Base-by-base conservation (phyloP, 2,329 filamentous ascomycete species). In the Fusarium beomiforme region DNA sequence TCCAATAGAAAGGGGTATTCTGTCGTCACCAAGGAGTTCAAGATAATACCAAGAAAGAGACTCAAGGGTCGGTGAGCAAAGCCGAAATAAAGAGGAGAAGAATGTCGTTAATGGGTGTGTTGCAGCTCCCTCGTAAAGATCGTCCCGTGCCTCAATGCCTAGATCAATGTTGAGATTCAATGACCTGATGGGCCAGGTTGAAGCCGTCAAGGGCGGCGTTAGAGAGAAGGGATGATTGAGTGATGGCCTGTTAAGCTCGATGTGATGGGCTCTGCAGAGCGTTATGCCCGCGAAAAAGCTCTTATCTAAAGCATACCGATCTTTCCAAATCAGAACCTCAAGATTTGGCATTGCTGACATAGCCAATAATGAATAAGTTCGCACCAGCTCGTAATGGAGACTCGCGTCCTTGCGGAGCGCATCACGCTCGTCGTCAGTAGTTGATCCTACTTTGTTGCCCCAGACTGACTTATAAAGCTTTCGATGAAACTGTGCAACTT, bases 51-150 rank as follows among this genome's bases (percentile, higher is more conserved):
- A 70, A 3, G 19, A 37, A 6, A 72, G 36, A 8, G 60, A 58
- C 19, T 72, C 68, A 2, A 72, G 59, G 6, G 67, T 68, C 1
- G 53, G 33, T 4, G 64, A 51, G 8, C 64, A 72, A 37, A 43
- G 57, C 19, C 43, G 43, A 12, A 71, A 60, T 1, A 72, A 19
- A 2, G 57, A 46, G 5, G 21, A 29, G 19, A 66, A 66, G n/a
- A 72, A 41, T 2, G 2, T 14, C 4, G 51, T 23, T 4, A 39
- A 14, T 9, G 19, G 19, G 13, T 39, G 19, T 10, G 5, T 29
- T 12, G 3, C 8, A 8, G 11, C 4, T 36, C 2, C 12, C 33
- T 36, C 33, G 33, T 14, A 17, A 19, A 17, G 16, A 59, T 4
- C 12, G 7, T 3, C 7, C 31, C 21, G 8, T 26, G 24, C 13